phyloP scores from a whole-genome alignment of 2,329 filamentous ascomycete genomes.

The Ceratocystis albifundus region DNA sequence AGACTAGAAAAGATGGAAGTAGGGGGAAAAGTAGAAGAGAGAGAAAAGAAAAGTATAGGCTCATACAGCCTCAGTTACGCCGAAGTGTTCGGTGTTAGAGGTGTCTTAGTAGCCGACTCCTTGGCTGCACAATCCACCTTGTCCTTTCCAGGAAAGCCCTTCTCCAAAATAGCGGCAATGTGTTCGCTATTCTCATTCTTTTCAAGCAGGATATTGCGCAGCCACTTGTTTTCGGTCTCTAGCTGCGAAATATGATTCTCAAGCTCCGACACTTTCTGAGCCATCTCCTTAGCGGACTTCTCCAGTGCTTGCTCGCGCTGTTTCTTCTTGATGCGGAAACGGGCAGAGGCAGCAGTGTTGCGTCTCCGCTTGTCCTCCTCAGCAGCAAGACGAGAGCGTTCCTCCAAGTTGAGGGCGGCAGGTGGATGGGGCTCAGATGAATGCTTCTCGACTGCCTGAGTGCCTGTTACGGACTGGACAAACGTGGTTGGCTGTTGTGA shows the following conservation, averaged over 20 bases:
- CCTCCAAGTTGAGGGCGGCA: constrained; percentile 49
- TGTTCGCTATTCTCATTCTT: constrained; percentile 58
- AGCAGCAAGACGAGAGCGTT: constrained; percentile 58
- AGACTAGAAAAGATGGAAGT: background rate
- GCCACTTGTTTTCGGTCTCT: constrained; percentile 74
- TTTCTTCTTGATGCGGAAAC: constrained; percentile 94
- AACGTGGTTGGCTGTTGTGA: constrained; percentile 24
- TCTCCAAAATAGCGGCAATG: constrained; percentile 38
- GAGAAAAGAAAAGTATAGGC: background rate
- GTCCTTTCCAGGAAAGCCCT: constrained; percentile 35
- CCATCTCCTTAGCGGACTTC: constrained; percentile 69
- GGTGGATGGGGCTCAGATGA: constrained; percentile 34
- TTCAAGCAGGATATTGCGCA: constrained; percentile 68
- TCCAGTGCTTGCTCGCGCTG: constrained; percentile 80
- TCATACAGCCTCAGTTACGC: background rate
- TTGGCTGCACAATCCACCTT: constrained; percentile 13
- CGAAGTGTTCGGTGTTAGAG: background rate
- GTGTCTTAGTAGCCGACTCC: constrained; percentile 10
- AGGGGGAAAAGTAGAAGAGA: background rate
- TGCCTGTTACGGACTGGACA: constrained; percentile 25
- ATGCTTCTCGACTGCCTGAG: constrained; percentile 36
- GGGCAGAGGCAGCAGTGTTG: constrained; percentile 78
- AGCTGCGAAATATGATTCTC: constrained; percentile 64
- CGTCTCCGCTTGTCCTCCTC: constrained; percentile 84
- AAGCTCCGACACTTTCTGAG: constrained; percentile 62